Evolutionary conservation across 2,329 filamentous ascomycete genomes (phyloP).

Genomic region (Aspergillus texensis): DNA sequence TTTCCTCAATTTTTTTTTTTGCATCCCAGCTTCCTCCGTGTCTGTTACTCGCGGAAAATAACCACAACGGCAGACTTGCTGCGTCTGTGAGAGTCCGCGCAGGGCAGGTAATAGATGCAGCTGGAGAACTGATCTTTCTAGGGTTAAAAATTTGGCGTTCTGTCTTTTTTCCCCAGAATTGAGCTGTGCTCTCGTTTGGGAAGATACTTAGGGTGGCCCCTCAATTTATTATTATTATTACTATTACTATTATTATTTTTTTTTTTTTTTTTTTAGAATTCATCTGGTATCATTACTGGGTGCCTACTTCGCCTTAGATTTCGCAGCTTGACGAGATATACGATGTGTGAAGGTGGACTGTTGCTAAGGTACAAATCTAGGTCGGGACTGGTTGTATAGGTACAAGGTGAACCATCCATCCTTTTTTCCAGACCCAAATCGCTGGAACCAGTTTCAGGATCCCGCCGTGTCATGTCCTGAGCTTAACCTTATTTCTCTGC

Average conservation of each 20-base stretch:
- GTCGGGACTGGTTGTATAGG: neutral
- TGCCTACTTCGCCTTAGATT: neutral
- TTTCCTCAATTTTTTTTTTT: neutral
- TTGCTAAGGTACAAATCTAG: neutral
- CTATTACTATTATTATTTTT: neutral
- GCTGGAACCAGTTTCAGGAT: slow-evolving; percentile 1
- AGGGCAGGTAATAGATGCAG: slow-evolving; percentile 3
- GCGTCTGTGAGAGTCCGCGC: neutral
- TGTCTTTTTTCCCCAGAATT: no score
- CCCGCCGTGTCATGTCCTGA: slow-evolving; percentile 12
- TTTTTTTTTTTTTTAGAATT: neutral
- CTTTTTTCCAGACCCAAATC: neutral
- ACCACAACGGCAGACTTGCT: neutral
- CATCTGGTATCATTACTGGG: neutral
- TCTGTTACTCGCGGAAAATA: neutral
- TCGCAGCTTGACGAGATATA: neutral
- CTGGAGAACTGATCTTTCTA: neutral
- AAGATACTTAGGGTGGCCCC: neutral
- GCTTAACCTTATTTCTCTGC: slow-evolving; percentile 27
- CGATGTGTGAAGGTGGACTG: neutral
- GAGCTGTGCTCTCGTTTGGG: neutral
- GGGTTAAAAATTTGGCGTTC: no score
- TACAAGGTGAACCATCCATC: neutral
- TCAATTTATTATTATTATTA: neutral
- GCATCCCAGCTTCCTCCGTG: neutral